Evolutionary conservation across 2,329 filamentous ascomycete species (phyloP).

Genomic region (Colletotrichum australisinense): DNA sequence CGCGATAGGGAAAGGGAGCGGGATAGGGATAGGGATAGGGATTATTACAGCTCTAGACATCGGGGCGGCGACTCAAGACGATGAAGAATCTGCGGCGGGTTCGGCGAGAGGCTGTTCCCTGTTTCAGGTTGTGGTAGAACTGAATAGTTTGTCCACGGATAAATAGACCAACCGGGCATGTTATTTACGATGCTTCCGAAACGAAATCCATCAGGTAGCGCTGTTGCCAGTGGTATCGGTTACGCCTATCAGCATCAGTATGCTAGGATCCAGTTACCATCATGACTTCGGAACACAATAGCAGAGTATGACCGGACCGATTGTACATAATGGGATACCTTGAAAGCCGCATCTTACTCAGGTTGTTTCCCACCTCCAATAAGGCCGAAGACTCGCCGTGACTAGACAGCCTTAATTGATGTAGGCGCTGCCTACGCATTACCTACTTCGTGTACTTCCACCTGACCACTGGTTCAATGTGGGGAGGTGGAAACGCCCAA

Average conservation of each 20-base stretch:
- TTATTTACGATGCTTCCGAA: too few relatives aligned
- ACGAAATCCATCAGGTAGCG: too few relatives aligned
- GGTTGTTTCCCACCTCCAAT: not conserved
- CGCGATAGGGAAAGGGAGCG: constrained; percentile 45
- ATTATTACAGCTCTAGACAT: constrained; percentile 27
- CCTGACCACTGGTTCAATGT: not conserved
- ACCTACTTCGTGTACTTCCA: not conserved
- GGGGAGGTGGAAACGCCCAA: not conserved
- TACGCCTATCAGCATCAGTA: too few relatives aligned
- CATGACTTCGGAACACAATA: too few relatives aligned
- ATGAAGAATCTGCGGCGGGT: not conserved
- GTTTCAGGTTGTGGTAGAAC: not conserved
- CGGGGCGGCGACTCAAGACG: constrained; percentile 31
- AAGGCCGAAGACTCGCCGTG: not conserved
- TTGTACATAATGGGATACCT: too few relatives aligned
- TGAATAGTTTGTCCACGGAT: not conserved
- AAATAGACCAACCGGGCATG: not conserved
- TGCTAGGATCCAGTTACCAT: too few relatives aligned
- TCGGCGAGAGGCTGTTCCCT: not conserved
- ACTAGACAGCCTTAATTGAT: not conserved
- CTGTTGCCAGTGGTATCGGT: too few relatives aligned
- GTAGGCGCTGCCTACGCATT: not conserved
- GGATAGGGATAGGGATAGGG: constrained; percentile 37
- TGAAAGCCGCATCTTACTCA: too few relatives aligned
- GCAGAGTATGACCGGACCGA: too few relatives aligned